These are phyloP conservation scores for Picea glauca DNA, from an alignment of 75 land plant genomes.

Conservation along the genomic window DNA sequence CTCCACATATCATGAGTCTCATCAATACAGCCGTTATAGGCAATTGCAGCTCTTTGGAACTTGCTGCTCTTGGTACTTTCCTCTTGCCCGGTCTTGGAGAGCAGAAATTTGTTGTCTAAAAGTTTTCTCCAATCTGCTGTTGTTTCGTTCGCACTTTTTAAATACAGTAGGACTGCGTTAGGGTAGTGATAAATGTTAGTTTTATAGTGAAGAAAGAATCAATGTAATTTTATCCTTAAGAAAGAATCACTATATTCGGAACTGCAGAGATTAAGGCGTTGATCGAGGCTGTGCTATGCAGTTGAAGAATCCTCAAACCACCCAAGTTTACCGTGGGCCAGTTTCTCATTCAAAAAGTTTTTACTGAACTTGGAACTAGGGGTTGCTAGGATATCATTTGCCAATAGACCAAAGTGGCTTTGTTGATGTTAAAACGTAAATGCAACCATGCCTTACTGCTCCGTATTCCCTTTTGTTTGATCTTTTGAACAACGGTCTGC, in stretches of 20 bases:
- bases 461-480: background rate
- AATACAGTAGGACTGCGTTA: too few relatives aligned
- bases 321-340: too few relatives aligned
- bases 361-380: too few relatives aligned
- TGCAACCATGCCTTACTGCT: background rate
- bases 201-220: too few relatives aligned
- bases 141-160: background rate
- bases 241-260: too few relatives aligned
- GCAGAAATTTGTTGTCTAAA: background rate
- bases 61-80: constrained; percentile 45
- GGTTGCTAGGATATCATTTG: background rate
- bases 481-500: background rate
- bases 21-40: constrained; percentile 45
- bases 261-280: too few relatives aligned
- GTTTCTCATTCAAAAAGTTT: too few relatives aligned
- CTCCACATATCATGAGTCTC: constrained; percentile 39
- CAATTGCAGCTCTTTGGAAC: constrained; percentile 37
- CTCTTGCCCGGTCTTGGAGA: background rate
- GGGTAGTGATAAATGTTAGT: too few relatives aligned
- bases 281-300: too few relatives aligned
- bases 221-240: too few relatives aligned
- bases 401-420: background rate
- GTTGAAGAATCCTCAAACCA: too few relatives aligned
- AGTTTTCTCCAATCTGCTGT: background rate
- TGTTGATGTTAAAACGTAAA: background rate